A percentile compares a stretch with the other conserved stretches of the same genome.
Evolutionary conservation across 78 protist species (phyloP).

Genomic region (Chrysochromulina tobinii): DNA sequence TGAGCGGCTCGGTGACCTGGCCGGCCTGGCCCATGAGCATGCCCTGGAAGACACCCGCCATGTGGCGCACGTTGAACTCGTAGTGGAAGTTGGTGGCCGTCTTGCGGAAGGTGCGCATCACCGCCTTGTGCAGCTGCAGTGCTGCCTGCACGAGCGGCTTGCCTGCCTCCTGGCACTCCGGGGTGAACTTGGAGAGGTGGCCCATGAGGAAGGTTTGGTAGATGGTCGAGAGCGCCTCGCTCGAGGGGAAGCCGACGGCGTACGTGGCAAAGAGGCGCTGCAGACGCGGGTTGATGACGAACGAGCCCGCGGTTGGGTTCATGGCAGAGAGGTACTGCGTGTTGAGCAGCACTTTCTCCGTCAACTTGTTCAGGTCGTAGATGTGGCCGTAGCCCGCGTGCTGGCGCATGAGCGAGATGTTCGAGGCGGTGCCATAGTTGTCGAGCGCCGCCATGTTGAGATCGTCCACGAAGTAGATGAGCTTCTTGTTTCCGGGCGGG

Average conservation of each 20-base stretch:
- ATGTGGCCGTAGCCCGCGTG: slow-evolving; percentile 55
- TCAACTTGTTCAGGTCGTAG: slow-evolving; percentile 53
- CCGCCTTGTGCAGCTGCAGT: slow-evolving; percentile 58
- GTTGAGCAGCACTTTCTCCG: slow-evolving; percentile 44
- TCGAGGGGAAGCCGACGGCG: slow-evolving; percentile 57
- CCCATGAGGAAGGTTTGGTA: slow-evolving; percentile 47
- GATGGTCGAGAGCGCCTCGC: slow-evolving; percentile 58
- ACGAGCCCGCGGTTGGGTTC: slow-evolving; percentile 77
- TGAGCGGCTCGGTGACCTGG: neutral
- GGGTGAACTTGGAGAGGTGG: slow-evolving; percentile 33
- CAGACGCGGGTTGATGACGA: slow-evolving; percentile 65
- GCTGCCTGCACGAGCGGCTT: slow-evolving; percentile 43
- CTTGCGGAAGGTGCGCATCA: slow-evolving; percentile 54
- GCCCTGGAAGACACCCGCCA: slow-evolving; percentile 61
- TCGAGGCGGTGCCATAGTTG: slow-evolving; percentile 61
- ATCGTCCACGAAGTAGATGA: slow-evolving; percentile 73
- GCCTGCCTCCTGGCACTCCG: neutral
- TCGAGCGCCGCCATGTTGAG: slow-evolving; percentile 74
- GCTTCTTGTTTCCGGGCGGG: slow-evolving; percentile 65
- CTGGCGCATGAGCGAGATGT: slow-evolving; percentile 63
- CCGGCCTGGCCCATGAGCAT: slow-evolving; percentile 25
- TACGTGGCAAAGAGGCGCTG: slow-evolving; percentile 68
- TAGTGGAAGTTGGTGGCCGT: slow-evolving; percentile 73
- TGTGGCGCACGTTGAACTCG: slow-evolving; percentile 65
- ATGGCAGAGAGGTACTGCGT: slow-evolving; percentile 52